Base-by-base conservation (phyloP, 1,139 yeast genomes). In the Pichia sp. region DNA sequence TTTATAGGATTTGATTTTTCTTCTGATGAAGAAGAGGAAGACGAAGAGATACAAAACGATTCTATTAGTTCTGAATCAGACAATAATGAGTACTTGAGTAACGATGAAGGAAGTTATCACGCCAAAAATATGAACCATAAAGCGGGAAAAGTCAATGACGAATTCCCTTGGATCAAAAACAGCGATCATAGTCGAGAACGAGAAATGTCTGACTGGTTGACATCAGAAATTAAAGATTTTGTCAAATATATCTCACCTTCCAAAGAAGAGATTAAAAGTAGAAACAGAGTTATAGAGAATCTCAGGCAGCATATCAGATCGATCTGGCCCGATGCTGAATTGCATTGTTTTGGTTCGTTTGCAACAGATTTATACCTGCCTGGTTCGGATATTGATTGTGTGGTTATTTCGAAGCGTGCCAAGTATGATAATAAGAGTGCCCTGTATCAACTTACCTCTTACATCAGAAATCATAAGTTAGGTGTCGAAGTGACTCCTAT, bases 351-450 rank as follows among this genome's bases (percentile, higher is more conserved):
- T 68, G 99, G 99, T 0, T 88, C 97, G 0, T 86, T 79, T 62
- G 97, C 98, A 0, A 90, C 98, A 0, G 97, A 90, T 60, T 67
- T 94, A 51, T 92, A 90, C 57, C 68, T 94, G 28, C 98, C 98
- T 0, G 96, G 96, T 1, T 87, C 97, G 0, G 99, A 94, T 69
- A 88, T 94, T 34, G 99, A 94, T 64, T 81, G 94, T 81, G 97
- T 90, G 38, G 76, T 94, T 31, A 70, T 82, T 7, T 84, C 95
- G 8, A 67, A 71, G 23, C 62, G 71, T 3, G 83, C 85, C 3
- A 75, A 75, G 53, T 81, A 83, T 59, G 94, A 81, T 52, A 76
- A 74, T 48, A 73, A 87, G 55, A 75, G 79, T 27, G 71, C 80
- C 40, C 66, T 94, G 41, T 88, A 84, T 61, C 84, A 84, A 54